phyloP scores from a whole-genome alignment of 768 basidiomycete genomes.

The Daedaleopsis sinensis region DNA sequence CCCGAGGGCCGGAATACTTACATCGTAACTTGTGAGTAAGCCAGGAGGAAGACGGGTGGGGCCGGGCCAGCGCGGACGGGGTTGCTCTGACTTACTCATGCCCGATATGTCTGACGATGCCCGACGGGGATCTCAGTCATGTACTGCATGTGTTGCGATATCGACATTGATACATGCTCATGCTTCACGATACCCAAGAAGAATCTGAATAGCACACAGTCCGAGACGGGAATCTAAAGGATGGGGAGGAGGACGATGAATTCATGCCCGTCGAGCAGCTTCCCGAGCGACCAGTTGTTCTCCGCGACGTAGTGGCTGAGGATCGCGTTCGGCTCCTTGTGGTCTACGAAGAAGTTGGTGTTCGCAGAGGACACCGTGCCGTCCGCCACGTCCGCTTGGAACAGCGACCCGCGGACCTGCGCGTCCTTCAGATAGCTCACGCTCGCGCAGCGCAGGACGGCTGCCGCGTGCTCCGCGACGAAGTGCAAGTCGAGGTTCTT shows the following conservation, averaged over 20 bases:
- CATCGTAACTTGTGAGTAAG: too few relatives aligned
- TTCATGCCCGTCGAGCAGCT: slow-evolving; percentile 35
- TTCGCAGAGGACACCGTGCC: slow-evolving; percentile 29
- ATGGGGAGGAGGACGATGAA: slow-evolving; percentile 28
- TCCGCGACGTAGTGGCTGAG: slow-evolving; percentile 25
- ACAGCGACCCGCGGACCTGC: slow-evolving; percentile 30
- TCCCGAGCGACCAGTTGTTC: slow-evolving; percentile 31
- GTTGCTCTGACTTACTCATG: too few relatives aligned
- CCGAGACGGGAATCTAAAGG: too few relatives aligned
- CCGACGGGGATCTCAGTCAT: too few relatives aligned
- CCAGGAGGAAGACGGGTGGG: too few relatives aligned
- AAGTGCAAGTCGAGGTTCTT: slow-evolving; percentile 23
- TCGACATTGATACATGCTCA: too few relatives aligned
- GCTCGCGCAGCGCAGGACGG: slow-evolving; percentile 24
- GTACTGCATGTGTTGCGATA: too few relatives aligned
- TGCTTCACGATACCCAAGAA: too few relatives aligned
- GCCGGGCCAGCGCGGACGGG: too few relatives aligned
- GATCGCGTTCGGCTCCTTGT: slow-evolving; percentile 31
- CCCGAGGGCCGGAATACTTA: too few relatives aligned
- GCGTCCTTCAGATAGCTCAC: slow-evolving; percentile 30
- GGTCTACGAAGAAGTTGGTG: slow-evolving; percentile 39
- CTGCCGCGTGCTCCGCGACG: slow-evolving; percentile 22
- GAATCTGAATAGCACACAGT: too few relatives aligned
- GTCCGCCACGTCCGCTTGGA: slow-evolving; percentile 8
- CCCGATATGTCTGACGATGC: too few relatives aligned